phyloP scores from a whole-genome alignment of 306 rosid genomes.

The Vigna trinervia region DNA sequence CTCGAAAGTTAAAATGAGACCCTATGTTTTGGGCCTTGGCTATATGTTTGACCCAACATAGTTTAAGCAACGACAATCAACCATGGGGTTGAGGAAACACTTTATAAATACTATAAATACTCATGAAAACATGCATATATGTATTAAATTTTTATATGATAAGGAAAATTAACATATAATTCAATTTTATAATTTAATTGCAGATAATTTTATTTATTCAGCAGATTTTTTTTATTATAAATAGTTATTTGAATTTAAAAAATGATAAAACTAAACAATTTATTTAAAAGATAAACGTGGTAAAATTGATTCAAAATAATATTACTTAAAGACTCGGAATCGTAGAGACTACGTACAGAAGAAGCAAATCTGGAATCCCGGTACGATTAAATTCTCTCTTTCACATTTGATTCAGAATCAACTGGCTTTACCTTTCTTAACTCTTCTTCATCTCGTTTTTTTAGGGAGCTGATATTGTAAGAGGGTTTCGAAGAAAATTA shows the following conservation, averaged over 20 bases:
- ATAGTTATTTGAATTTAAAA: no score
- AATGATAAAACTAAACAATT: no score
- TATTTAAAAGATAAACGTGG: no score
- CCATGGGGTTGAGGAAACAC: no score
- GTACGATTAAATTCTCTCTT: conserved; percentile 42
- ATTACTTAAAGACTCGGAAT: not conserved
- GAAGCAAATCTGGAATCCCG: conserved; percentile 21
- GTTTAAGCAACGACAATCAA: not conserved
- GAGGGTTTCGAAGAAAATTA: conserved; percentile 46
- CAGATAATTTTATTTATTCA: no score
- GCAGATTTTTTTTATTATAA: no score
- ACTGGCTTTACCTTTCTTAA: conserved; percentile 36
- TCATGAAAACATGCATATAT: no score
- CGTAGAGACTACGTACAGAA: conserved; percentile 14
- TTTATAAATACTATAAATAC: no score
- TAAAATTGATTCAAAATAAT: no score
- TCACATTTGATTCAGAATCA: conserved; percentile 30
- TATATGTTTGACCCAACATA: not conserved
- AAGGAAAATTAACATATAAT: no score
- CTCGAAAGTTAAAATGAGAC: not conserved
- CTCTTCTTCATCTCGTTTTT: conserved; percentile 15
- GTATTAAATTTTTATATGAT: no score
- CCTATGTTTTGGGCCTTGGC: not conserved
- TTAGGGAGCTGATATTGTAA: conserved; percentile 22
- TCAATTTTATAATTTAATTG: no score